Evolutionary conservation across 2,329 filamentous ascomycete genomes (phyloP).

Genomic region (Epicoccum nigrum): DNA sequence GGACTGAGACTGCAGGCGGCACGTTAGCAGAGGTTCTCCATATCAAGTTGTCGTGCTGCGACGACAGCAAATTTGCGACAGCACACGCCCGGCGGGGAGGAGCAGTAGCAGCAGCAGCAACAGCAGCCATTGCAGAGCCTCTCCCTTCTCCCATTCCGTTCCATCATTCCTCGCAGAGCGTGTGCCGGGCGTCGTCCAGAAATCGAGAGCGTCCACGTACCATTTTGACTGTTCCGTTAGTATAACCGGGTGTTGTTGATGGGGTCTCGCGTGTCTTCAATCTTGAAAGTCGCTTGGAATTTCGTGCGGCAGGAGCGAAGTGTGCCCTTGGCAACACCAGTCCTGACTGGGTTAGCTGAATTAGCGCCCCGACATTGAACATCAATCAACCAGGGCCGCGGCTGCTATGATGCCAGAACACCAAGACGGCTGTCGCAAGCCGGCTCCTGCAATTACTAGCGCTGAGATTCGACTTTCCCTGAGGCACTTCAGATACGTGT

Average conservation of each 20-base stretch:
- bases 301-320: constrained; percentile 28
- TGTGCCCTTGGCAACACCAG: constrained; percentile 24
- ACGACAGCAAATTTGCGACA: constrained; percentile 28
- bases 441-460: not conserved
- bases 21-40: constrained; percentile 16
- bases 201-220: constrained; percentile 38
- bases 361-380: no score
- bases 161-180: constrained; percentile 20
- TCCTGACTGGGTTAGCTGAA: constrained; percentile 7
- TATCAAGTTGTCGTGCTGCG: constrained; percentile 4
- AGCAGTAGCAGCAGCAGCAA: no score
- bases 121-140: constrained; percentile 21
- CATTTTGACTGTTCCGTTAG: constrained; percentile 48
- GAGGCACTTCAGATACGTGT: no score
- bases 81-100: constrained; percentile 25
- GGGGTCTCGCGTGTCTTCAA: constrained; percentile 49
- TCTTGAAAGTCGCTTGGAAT: constrained; percentile 10
- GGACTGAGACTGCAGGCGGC: constrained; percentile 24
- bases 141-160: constrained; percentile 7
- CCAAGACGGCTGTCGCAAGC: not conserved
- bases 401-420: constrained; percentile 29
- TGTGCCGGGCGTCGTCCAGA: constrained; percentile 10
- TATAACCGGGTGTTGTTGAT: constrained; percentile 44
- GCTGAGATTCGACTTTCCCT: no score
- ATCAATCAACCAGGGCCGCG: no score